Percentiles rank a stretch among this genome's conserved stretches.
phyloP scores from a whole-genome alignment of 306 rosid genomes.

The Dalbergia oliveri region DNA sequence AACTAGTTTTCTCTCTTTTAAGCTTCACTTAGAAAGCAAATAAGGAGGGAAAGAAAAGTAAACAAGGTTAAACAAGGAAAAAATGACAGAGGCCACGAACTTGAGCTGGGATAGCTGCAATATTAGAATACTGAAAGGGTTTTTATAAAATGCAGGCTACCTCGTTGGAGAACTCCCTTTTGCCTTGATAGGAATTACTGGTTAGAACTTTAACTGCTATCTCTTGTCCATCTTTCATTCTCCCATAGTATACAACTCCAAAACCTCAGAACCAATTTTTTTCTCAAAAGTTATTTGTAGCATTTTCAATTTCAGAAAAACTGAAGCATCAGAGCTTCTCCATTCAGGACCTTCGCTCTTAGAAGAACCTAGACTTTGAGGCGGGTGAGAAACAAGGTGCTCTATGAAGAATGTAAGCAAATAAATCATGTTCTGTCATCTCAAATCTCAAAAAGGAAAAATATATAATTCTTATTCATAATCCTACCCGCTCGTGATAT shows the following conservation, averaged over 20 bases:
- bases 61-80: not conserved
- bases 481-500: slow-evolving; percentile 63
- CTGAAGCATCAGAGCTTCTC: slow-evolving; percentile 83
- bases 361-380: no score
- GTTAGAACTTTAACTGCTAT: slow-evolving; percentile 93
- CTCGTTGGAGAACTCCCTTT: slow-evolving; percentile 96
- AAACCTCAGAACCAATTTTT: slow-evolving; percentile 93
- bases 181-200: slow-evolving; percentile 90
- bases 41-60: slow-evolving; percentile 9
- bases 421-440: slow-evolving; percentile 37
- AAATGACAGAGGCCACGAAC: not conserved
- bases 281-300: slow-evolving; percentile 84
- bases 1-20: slow-evolving; percentile 9
- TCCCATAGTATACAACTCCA: slow-evolving; percentile 91
- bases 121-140: slow-evolving; percentile 27
- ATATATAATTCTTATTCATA: slow-evolving; percentile 22
- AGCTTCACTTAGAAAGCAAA: slow-evolving; percentile 1
- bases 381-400: slow-evolving; percentile 52
- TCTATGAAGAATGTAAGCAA: slow-evolving; percentile 54
- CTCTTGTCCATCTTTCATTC: slow-evolving; percentile 78
- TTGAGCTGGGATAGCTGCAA: slow-evolving; percentile 33
- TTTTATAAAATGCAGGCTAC: slow-evolving; percentile 55
- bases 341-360: slow-evolving; percentile 57
- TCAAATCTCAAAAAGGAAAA: slow-evolving; percentile 30
- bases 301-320: slow-evolving; percentile 71